These are phyloP conservation scores for Metschnikowia gelsemii DNA, from an alignment of 805 yeast genomes.

Conservation along the genomic window DNA sequence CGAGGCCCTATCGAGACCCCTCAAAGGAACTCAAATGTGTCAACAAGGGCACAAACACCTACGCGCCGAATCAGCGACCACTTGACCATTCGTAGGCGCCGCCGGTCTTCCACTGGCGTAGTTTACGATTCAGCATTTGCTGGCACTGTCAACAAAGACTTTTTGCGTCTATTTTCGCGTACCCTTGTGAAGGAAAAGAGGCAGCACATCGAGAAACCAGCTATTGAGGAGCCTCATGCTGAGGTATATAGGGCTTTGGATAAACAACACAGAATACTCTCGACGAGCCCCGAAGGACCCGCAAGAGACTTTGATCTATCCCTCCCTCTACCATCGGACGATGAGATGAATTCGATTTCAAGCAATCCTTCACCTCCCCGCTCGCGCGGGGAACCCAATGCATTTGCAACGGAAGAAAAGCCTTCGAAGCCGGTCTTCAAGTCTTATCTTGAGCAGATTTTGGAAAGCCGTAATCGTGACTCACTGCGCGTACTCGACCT, in stretches of 20 bases:
- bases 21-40: constrained; percentile 3
- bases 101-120: constrained; percentile 21
- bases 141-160: constrained; percentile 41
- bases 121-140: constrained; percentile 31
- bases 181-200: constrained; percentile 25
- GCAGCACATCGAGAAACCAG: constrained; percentile 15
- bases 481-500: constrained; percentile 5
- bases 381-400: background rate
- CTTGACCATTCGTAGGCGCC: constrained; percentile 16
- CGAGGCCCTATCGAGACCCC: constrained; percentile 4
- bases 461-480: constrained; percentile 20
- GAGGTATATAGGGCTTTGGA: constrained; percentile 13
- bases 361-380: background rate
- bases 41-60: constrained; percentile 15
- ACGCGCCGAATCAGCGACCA: constrained; percentile 18
- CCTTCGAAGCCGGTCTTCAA: constrained; percentile 16
- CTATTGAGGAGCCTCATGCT: constrained; percentile 16
- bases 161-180: constrained; percentile 35
- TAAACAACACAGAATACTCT: constrained; percentile 15
- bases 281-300: constrained; percentile 13
- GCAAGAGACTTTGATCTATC: constrained; percentile 28
- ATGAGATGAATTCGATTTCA: constrained; percentile 16
- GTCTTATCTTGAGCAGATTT: constrained; percentile 35
- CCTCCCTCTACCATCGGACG: constrained; percentile 29
- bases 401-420: background rate